phyloP scores from a whole-genome alignment of 1,284 basidiomycete species.

The Afroboletus lepidellus region DNA sequence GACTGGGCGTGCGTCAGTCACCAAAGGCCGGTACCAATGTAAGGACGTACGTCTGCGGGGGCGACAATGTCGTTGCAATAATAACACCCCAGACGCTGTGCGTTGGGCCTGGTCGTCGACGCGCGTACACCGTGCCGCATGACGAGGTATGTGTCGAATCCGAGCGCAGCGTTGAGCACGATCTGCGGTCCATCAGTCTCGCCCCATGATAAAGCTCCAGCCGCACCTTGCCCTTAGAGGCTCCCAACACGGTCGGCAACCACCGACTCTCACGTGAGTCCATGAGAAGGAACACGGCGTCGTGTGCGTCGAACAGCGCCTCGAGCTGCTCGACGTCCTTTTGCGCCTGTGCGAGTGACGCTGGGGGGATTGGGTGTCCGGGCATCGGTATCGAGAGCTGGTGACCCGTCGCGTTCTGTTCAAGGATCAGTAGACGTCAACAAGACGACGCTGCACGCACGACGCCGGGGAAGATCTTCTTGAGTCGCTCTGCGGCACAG shows the following conservation, averaged over 20 bases:
- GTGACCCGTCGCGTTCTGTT: constrained; percentile 77
- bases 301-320: constrained; percentile 77
- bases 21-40: too few relatives aligned
- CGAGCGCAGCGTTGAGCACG: constrained; percentile 92
- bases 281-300: constrained; percentile 94
- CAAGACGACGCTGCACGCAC: constrained; percentile 41
- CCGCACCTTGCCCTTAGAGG: constrained; percentile 77
- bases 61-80: constrained; percentile 99
- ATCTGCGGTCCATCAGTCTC: constrained; percentile 47
- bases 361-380: constrained; percentile 76
- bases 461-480: constrained; percentile 90
- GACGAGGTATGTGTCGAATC: constrained; percentile 95
- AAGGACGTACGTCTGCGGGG: constrained; percentile 76
- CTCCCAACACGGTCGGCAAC: constrained; percentile 89
- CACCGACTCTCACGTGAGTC: constrained; percentile 95
- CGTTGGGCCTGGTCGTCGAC: constrained; percentile 26
- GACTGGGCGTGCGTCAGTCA: constrained; percentile 52
- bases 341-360: constrained; percentile 55
- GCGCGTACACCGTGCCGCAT: constrained; percentile 88
- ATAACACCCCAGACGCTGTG: constrained; percentile 80
- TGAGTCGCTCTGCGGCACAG: constrained; percentile 85
- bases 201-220: not conserved
- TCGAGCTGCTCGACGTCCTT: constrained; percentile 75
- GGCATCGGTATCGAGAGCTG: constrained; percentile 93
- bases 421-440: not conserved